A percentile compares a stretch with the other conserved stretches of the same genome.
phyloP scores from a whole-genome alignment of 352 stramenopile genomes.

The Phytopythium montanum region DNA sequence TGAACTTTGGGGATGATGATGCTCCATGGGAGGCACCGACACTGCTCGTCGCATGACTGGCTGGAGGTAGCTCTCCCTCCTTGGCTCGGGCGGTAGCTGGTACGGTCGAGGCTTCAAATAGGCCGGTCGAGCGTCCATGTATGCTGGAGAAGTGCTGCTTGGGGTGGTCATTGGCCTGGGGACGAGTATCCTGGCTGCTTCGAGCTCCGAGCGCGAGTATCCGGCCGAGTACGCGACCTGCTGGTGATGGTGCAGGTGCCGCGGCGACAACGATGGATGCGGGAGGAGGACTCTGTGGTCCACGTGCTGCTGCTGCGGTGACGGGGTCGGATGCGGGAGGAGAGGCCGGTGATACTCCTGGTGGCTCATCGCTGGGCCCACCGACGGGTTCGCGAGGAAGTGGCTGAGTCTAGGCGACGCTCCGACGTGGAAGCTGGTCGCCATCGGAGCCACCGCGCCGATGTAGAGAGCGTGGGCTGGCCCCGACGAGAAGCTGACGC shows the following conservation, averaged over 20 bases:
- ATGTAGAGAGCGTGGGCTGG: slow-evolving; percentile 3
- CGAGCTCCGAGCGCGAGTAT: slow-evolving; percentile 31
- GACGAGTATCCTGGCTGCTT: slow-evolving; percentile 24
- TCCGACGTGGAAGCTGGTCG: neutral
- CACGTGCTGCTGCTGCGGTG: too few relatives aligned
- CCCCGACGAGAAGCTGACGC: neutral
- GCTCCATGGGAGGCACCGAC: neutral
- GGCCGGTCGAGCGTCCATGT: neutral
- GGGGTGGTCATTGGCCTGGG: slow-evolving; percentile 7
- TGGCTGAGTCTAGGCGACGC: neutral
- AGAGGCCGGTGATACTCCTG: neutral
- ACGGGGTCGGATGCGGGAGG: too few relatives aligned
- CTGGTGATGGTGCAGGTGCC: neutral
- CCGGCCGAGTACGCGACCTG: neutral
- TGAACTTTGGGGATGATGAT: neutral
- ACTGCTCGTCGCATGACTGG: neutral
- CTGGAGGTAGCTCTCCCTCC: neutral
- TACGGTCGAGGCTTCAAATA: neutral
- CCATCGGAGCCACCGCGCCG: neutral
- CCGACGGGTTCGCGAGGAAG: too few relatives aligned
- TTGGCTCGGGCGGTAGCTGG: neutral
- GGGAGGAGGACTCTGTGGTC: neutral
- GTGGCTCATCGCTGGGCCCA: neutral
- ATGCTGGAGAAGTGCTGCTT: neutral
- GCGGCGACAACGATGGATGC: neutral